Evolutionary conservation across 352 stramenopile genomes (phyloP).

Genomic region (Ophiocytium majus): DNA sequence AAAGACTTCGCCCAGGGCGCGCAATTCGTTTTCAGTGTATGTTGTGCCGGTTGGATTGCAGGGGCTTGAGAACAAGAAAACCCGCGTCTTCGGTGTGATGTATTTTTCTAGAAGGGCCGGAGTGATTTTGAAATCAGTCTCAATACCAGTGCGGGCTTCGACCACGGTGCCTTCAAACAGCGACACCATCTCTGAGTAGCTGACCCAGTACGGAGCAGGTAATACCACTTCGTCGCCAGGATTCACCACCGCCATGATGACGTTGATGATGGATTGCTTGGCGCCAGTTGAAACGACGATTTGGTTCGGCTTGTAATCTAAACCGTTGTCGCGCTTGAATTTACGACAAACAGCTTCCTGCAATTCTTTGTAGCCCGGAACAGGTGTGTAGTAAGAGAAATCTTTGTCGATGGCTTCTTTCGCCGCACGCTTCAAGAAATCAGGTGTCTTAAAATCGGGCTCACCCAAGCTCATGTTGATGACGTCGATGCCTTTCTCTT

Average conservation of each 20-base stretch:
- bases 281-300: conserved; percentile 7
- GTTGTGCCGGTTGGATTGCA: neutral
- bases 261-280: conserved; percentile 18
- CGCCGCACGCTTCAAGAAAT: conserved; percentile 7
- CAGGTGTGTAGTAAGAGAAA: conserved; percentile 6
- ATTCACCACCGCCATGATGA: conserved; percentile 9
- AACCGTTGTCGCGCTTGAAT: conserved; percentile 8
- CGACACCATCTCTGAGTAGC: conserved; percentile 4
- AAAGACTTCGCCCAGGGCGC: conserved; percentile 7
- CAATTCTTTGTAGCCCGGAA: neutral
- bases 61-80: conserved; percentile 10
- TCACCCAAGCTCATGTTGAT: conserved; percentile 10
- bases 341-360: neutral
- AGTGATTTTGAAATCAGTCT: conserved; percentile 8
- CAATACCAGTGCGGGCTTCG: neutral
- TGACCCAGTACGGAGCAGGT: conserved; percentile 14
- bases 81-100: conserved; percentile 18
- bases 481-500: neutral
- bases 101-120: neutral
- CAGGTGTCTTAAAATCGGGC: conserved; percentile 1
- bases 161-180: neutral
- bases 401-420: conserved; percentile 13
- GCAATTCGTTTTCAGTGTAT: neutral
- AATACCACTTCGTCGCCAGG: conserved; percentile 16
- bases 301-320: conserved; percentile 9